Base-by-base conservation (phyloP, 2,329 filamentous ascomycete species). In the Diplocarpon rosae region DNA sequence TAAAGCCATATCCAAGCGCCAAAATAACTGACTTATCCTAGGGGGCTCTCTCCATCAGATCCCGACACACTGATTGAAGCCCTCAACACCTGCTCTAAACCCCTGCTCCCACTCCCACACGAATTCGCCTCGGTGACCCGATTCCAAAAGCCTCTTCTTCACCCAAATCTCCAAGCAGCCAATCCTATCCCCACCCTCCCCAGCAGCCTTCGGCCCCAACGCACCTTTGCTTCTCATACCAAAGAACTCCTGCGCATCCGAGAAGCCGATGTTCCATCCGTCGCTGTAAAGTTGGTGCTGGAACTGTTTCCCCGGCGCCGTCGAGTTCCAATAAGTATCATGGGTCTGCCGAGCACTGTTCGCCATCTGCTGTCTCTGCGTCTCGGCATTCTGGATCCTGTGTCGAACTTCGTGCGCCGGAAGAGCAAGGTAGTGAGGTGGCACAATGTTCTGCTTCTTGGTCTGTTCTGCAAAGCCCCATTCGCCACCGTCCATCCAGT, bases 401-500 rank as follows among this genome's bases (percentile, higher is more conserved):
- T 50, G 44, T 5, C 52, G 52, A 4, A 73, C 60, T 8, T 71
- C 63, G 5, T 57, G 51, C 3, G 53, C 52, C 20, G 62, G 46
- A 39, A 72, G 51, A 1, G 52, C 52, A 44, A 71, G 58, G 43
- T 63, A 56, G 31, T 52, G 42, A 30, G 73, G 66, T 1, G 67
- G 52, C 1, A 56, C 52, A 43, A 75, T 65, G 29, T 66, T 65
- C 2, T 62, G 59, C 16, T 64, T 65, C 16, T 71, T 66, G 8
- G 64, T 67, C 60, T 75, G 72, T 31, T 70, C 65, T 15, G 66
- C 65, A 60, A 78, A 77, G 0, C 74, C 74, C 75, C 75, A 78
- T 57, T 75, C 74, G 11, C 73, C 74, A 11, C 73, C 75, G n/a
- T 69, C 67, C 67, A 75, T 74, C 73, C 74, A 78, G 50, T 56